Evolutionary conservation across 441 rosid genomes (phyloP).

Genomic region (Adansonia madagascariensis): DNA sequence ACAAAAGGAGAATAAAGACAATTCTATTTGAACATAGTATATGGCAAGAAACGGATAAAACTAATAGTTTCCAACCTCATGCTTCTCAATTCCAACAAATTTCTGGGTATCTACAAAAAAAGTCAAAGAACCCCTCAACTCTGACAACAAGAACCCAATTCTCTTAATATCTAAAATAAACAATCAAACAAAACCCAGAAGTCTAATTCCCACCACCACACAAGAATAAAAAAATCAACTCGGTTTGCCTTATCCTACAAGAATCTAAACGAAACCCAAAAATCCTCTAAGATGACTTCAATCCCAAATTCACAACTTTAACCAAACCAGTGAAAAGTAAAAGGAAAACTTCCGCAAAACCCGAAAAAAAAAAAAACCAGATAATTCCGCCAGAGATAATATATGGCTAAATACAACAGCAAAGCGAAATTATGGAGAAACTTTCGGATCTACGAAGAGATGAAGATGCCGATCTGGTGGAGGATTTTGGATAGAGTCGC

Average conservation of each 20-base stretch:
- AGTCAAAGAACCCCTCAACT: not conserved
- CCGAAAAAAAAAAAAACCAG: not conserved
- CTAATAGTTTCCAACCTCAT: slow-evolving; percentile 34
- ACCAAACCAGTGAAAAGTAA: not conserved
- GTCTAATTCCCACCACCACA: not conserved
- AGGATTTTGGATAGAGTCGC: slow-evolving; percentile 3
- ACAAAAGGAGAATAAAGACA: not conserved
- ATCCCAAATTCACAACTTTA: not conserved
- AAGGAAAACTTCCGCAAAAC: not conserved
- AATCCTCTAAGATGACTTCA: not conserved
- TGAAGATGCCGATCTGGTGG: slow-evolving; percentile 32
- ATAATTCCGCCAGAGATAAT: not conserved
- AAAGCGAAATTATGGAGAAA: slow-evolving; percentile 23
- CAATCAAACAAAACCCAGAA: not conserved
- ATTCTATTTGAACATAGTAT: slow-evolving; percentile 15
- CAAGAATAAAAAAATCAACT: not conserved
- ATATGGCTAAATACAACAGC: slow-evolving; percentile 11
- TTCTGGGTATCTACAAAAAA: not conserved
- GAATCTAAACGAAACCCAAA: slow-evolving; percentile 8
- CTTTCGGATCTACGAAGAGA: slow-evolving; percentile 38
- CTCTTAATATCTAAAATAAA: not conserved
- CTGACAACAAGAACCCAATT: not conserved
- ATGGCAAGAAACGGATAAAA: slow-evolving; percentile 6
- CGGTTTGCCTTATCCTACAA: not conserved
- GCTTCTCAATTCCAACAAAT: not conserved